Base-by-base conservation (phyloP, 2,329 filamentous ascomycete species). In the Cordyceps fumosorosea region DNA sequence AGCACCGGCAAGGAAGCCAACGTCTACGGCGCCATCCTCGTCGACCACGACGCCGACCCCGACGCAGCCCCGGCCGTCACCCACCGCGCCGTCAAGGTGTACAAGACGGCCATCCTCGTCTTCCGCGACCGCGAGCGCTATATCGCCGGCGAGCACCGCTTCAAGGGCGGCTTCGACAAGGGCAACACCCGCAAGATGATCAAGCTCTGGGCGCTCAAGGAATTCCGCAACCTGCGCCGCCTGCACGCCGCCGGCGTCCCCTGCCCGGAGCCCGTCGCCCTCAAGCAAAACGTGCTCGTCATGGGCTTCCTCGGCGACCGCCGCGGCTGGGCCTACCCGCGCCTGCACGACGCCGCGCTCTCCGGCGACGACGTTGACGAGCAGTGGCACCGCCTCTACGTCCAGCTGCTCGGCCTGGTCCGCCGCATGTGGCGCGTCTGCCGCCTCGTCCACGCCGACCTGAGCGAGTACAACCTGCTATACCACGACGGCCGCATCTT, bases 121-220 rank as follows among this genome's bases (percentile, higher is more conserved):
- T 99, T 99, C 85, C 98, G 98, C 78, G 95, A 99, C 76, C 85
- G 95, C 63, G 93, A 97, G 76, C 89, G 92, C 70, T 99, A 99
- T 75, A 95, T 99, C 65, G 89, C 89, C 0, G 95, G 95, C 67
- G 95, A 99, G 76, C 92, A 93, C 76, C 84, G 95, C 26, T 99
- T 99, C 80, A 86, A 91, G 68, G 83, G 87, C 65, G 93, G 93
- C 56, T 95, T 93, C 73, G 95, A 93, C 77, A 98, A 97, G 80
- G 89, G 89, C 67, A 96, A 92, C 77, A 96, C 92, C 78, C 86
- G 93, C 55, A 92, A 93, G 67, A 98, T 98, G 93, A 93, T 99
- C 67, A 96, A 96, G 76, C 81, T 97, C 26, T 99, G 95, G 95
- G 96, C 96, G 0, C 93, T 99, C 77, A 99, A 99, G 77, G 95